phyloP scores from a whole-genome alignment of 345 rosid genomes.

The Noccaea caerulescens region DNA sequence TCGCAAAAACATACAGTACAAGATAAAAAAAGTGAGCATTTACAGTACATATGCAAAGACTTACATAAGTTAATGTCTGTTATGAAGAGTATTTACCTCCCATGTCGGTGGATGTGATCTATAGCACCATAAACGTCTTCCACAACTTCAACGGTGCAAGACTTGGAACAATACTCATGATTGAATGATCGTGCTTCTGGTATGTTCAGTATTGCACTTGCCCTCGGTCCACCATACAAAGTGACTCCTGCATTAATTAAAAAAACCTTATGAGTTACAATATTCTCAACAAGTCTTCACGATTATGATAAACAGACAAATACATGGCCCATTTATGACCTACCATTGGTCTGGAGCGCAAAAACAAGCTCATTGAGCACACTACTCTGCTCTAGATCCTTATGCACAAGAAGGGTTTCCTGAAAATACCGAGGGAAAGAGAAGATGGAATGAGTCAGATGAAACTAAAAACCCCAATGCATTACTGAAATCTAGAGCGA shows the following conservation, averaged over 20 bases:
- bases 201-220: conserved; percentile 58
- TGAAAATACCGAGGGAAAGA: conserved; percentile 37
- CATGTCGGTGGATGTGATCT: conserved; percentile 86
- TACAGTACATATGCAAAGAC: not conserved
- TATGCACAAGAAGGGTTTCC: conserved; percentile 98
- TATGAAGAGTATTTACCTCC: conserved; percentile 58
- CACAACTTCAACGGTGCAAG: conserved; percentile 90
- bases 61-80: not conserved
- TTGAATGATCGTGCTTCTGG: conserved; percentile 68
- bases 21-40: conserved; percentile 6
- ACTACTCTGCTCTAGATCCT: conserved; percentile 69
- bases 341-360: conserved; percentile 73
- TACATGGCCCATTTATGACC: not conserved
- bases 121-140: conserved; percentile 83
- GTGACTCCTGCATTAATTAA: conserved; percentile 64
- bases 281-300: not conserved
- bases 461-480: not conserved
- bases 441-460: conserved; percentile 7
- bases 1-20: conserved; percentile 34
- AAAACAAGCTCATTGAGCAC: conserved; percentile 61
- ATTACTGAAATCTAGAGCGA: conserved; percentile 10
- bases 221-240: conserved; percentile 84
- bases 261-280: not conserved
- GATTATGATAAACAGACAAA: not conserved
- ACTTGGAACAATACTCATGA: conserved; percentile 82